These are phyloP conservation scores for Xylariaceae sp. DNA, from an alignment of 2,329 filamentous ascomycete species.

Conservation along the genomic window DNA sequence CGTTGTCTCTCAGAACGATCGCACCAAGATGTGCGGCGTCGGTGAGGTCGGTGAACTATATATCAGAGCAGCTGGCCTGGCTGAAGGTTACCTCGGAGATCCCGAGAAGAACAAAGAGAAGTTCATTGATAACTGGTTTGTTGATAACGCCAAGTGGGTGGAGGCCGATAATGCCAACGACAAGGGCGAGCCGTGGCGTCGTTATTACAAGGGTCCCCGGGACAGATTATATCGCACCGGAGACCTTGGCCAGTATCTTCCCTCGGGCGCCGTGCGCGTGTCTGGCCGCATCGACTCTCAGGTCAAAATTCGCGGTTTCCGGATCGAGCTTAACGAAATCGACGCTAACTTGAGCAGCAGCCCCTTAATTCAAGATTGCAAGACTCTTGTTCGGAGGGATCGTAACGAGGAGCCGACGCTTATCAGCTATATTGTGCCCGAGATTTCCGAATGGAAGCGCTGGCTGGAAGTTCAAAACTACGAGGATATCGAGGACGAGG, in stretches of 20 bases:
- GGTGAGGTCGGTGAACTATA: slow-evolving; percentile 84
- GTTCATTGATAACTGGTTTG: slow-evolving; percentile 83
- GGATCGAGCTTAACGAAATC: slow-evolving; percentile 92
- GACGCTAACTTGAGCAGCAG: slow-evolving; percentile 75
- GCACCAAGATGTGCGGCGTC: slow-evolving; percentile 66
- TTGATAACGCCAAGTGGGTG: slow-evolving; percentile 66
- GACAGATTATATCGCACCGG: slow-evolving; percentile 86
- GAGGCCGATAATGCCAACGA: slow-evolving; percentile 54
- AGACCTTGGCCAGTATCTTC: slow-evolving; percentile 62
- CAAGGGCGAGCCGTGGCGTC: slow-evolving; percentile 67
- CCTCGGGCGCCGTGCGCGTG: slow-evolving; percentile 19
- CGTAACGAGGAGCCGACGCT: slow-evolving; percentile 80
- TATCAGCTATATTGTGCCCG: slow-evolving; percentile 86
- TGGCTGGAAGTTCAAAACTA: slow-evolving; percentile 57
- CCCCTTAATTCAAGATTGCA: slow-evolving; percentile 74
- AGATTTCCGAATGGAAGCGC: slow-evolving; percentile 66
- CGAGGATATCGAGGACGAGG: slow-evolving; percentile 53
- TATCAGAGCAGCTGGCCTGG: slow-evolving; percentile 59
- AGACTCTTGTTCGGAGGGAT: slow-evolving; percentile 79
- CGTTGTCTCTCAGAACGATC: slow-evolving; percentile 67
- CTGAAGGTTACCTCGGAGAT: slow-evolving; percentile 60
- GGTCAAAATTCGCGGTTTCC: slow-evolving; percentile 93
- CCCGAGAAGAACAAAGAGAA: slow-evolving; percentile 62
- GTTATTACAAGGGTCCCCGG: slow-evolving; percentile 73
- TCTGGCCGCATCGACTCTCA: slow-evolving; percentile 81